Conservation (phyloP, 306 rosid genomes). For the Carpinus viminea region DNA sequence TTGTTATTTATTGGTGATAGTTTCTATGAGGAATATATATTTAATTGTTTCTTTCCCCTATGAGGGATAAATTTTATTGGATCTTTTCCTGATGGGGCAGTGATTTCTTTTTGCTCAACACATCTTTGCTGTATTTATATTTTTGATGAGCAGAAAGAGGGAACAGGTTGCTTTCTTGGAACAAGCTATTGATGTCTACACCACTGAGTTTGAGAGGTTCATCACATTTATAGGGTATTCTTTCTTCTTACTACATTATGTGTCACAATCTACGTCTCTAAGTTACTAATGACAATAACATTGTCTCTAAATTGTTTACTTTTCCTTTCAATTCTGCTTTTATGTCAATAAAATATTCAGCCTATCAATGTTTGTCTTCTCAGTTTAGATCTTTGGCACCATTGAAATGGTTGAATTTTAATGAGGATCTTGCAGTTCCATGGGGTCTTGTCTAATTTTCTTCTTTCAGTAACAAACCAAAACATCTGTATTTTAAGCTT, state of each 20-base stretch:
- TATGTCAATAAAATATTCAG: neutral
- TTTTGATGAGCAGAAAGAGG: conserved; percentile 43
- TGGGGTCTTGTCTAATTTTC: neutral
- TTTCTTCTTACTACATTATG: conserved; percentile 20
- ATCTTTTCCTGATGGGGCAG: neutral
- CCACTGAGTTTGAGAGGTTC: conserved; percentile 79
- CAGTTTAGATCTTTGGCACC: neutral
- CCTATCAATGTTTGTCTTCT: neutral
- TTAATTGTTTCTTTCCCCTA: neutral
- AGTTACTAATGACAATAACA: neutral
- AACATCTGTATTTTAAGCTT: neutral
- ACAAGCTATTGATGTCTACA: conserved; percentile 72
- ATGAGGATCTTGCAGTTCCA: neutral
- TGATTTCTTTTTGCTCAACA: conserved; percentile 2
- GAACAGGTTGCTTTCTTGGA: conserved; percentile 62
- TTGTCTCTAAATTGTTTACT: neutral
- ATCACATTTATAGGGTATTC: conserved; percentile 70
- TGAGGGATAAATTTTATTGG: neutral
- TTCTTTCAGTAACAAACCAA: neutral
- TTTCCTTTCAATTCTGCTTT: neutral
- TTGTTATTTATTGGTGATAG: conserved; percentile 14
- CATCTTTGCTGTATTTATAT: conserved; percentile 29
- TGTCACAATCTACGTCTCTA: neutral
- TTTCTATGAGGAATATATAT: neutral
- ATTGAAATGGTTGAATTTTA: neutral